These are phyloP conservation scores for Balakata baccata DNA, from an alignment of 345 rosid genomes.

Conservation along the genomic window DNA sequence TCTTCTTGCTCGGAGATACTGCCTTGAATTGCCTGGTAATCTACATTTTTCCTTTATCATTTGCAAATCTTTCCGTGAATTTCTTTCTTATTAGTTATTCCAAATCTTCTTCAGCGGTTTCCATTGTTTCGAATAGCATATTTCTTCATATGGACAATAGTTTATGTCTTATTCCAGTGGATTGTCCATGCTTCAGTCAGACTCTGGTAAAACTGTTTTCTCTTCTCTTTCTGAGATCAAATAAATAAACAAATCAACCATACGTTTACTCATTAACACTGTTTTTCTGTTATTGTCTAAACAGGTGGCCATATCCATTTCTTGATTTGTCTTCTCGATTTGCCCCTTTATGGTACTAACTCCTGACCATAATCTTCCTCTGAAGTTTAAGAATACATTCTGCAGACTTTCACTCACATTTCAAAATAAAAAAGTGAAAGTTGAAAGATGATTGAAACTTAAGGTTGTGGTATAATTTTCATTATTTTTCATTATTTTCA, in stretches of 20 bases:
- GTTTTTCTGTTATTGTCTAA: conserved; percentile 5
- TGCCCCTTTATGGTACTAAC: conserved; percentile 78
- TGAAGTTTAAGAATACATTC: no score
- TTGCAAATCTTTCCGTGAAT: conserved; percentile 9
- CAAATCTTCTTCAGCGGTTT: conserved; percentile 54
- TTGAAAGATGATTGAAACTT: no score
- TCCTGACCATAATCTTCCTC: conserved; percentile 2
- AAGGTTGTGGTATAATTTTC: no score
- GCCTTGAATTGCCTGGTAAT: conserved; percentile 78
- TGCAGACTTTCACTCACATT: neutral
- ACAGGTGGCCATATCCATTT: conserved; percentile 99
- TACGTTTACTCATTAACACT: neutral
- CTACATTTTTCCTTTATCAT: neutral
- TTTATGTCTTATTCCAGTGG: conserved; percentile 87
- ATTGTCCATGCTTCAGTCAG: conserved; percentile 61
- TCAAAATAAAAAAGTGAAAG: neutral
- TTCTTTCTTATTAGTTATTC: neutral
- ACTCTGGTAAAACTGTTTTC: conserved; percentile 47
- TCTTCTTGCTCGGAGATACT: conserved; percentile 77
- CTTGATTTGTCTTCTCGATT: conserved; percentile 79
- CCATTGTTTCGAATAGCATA: conserved; percentile 88
- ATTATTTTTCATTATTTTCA: neutral
- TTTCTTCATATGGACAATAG: conserved; percentile 79
- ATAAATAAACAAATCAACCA: neutral
- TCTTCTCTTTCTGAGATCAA: conserved; percentile 2